Percentiles rank a stretch among this genome's conserved stretches.
Evolutionary conservation across 331 rosid genomes (phyloP).

Genomic region (Phaseolus coccineus): DNA sequence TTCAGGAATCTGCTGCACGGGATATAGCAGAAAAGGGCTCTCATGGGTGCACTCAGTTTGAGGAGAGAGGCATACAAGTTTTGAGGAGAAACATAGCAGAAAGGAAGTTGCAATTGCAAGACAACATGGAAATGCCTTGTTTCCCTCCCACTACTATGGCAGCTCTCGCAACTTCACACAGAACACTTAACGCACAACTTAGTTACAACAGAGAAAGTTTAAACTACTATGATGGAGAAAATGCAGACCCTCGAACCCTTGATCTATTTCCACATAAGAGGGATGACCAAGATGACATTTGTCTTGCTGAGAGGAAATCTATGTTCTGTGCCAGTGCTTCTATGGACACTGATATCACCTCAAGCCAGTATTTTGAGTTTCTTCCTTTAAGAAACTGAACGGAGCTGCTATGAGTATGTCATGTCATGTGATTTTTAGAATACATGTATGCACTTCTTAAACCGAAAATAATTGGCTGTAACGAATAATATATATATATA

Average conservation of each 20-base stretch:
- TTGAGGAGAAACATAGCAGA: slow-evolving; percentile 37
- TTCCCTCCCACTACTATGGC: slow-evolving; percentile 39
- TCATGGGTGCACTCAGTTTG: slow-evolving; percentile 45
- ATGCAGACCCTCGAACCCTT: slow-evolving; percentile 48
- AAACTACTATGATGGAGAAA: slow-evolving; percentile 31
- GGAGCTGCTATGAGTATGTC: slow-evolving; percentile 9
- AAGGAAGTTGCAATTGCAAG: slow-evolving; percentile 45
- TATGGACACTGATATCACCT: slow-evolving; percentile 33
- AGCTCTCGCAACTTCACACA: slow-evolving; percentile 26
- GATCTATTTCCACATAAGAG: slow-evolving; percentile 68
- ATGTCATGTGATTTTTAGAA: slow-evolving; percentile 12
- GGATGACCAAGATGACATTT: slow-evolving; percentile 38
- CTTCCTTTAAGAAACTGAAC: slow-evolving; percentile 58
- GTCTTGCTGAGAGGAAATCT: slow-evolving; percentile 30
- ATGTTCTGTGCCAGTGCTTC: slow-evolving; percentile 30
- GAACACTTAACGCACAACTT: slow-evolving; percentile 36
- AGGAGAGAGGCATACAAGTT: slow-evolving; percentile 46
- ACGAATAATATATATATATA: slow-evolving; percentile 32
- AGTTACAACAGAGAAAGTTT: slow-evolving; percentile 35
- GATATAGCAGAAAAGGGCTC: slow-evolving; percentile 53
- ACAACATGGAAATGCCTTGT: slow-evolving; percentile 42
- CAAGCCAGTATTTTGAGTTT: slow-evolving; percentile 59
- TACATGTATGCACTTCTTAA: slow-evolving; percentile 6
- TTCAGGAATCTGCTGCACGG: slow-evolving; percentile 62
- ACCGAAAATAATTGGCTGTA: slow-evolving; percentile 1